Evolutionary conservation across 2,329 filamentous ascomycete species (phyloP), one percentile per base, ranked within the genome.

Genomic region (Hypoxylon sp.): DNA sequence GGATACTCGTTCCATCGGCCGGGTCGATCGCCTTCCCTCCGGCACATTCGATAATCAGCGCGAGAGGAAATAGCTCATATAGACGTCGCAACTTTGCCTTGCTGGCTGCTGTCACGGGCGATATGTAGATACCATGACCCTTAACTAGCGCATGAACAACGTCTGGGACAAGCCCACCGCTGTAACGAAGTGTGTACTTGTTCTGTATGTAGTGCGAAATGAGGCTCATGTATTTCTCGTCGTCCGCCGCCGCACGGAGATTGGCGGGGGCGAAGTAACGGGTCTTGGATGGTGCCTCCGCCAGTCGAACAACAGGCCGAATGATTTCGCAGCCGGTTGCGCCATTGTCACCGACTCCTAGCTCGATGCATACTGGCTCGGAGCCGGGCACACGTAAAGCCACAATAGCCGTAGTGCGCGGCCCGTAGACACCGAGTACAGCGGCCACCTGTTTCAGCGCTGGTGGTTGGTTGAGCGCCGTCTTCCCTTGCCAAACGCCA

Each of bases 181-280:
- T 82, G 70, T 89, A 90, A 2, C 87, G 79, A 36, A 90, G 78
- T 0, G 87, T 89, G 72, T 88, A 89, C 69, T 81, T 81, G 40
- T 82, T 73, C n/a, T 65, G 48, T 6, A 89, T 82, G 63, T 82
- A 89, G 4, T 78, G 74, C 22, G 77, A 76, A 3, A 89, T 76
- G 0, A 89, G 79, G 0, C 52, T 61, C 74, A 81, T 79, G 73
- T 89, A 90, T 26, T 69, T 68, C 4, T 75, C 70, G 45, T 83
- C 78, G 16, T 88, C 83, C 0, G 83, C 82, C 0, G 87, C 86
- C 0, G 84, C 80, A 8, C 87, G 84, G 56, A 89, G 75, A 69
- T 90, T 90, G 3, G 87, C 87, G 0, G 87, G 87, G 0, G 87
- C 85, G 69, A 90, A 89, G 73, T 89, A 89, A 0, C 83, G 80